These are phyloP conservation scores for Komagataea norvegica DNA, from an alignment of 1,139 yeast species.

Conservation along the genomic window DNA sequence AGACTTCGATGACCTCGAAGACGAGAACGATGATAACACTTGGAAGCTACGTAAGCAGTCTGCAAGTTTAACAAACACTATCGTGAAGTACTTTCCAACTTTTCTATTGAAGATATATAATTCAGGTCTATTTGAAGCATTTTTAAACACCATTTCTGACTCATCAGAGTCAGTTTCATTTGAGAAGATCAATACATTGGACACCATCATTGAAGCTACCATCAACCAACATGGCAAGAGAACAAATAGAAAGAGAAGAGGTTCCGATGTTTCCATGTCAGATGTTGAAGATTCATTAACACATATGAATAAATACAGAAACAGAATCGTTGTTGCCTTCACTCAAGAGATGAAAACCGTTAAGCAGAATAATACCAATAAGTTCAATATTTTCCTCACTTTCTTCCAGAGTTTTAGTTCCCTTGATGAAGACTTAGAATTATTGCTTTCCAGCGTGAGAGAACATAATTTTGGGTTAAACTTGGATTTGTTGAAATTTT, in stretches of 20 bases:
- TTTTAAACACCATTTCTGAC: constrained; percentile 32
- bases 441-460: constrained; percentile 20
- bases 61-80: constrained; percentile 39
- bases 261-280: constrained; percentile 32
- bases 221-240: constrained; percentile 24
- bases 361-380: constrained; percentile 19
- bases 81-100: constrained; percentile 36
- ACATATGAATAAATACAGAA: constrained; percentile 17
- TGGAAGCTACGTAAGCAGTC: constrained; percentile 67
- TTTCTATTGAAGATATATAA: constrained; percentile 17
- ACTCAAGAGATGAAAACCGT: constrained; percentile 19
- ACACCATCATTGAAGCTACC: constrained; percentile 28
- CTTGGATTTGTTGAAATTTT: constrained; percentile 31
- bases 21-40: constrained; percentile 53
- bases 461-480: constrained; percentile 25
- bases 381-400: constrained; percentile 21
- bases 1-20: constrained; percentile 40
- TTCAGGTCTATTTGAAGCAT: constrained; percentile 24
- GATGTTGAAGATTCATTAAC: constrained; percentile 24
- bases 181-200: constrained; percentile 31
- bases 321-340: constrained; percentile 19
- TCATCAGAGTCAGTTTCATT: constrained; percentile 36
- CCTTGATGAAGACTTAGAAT: constrained; percentile 21
- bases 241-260: constrained; percentile 28
- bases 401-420: constrained; percentile 23